Evolutionary conservation across 805 yeast genomes (phyloP).

Genomic region (Lipomyces sp.): DNA sequence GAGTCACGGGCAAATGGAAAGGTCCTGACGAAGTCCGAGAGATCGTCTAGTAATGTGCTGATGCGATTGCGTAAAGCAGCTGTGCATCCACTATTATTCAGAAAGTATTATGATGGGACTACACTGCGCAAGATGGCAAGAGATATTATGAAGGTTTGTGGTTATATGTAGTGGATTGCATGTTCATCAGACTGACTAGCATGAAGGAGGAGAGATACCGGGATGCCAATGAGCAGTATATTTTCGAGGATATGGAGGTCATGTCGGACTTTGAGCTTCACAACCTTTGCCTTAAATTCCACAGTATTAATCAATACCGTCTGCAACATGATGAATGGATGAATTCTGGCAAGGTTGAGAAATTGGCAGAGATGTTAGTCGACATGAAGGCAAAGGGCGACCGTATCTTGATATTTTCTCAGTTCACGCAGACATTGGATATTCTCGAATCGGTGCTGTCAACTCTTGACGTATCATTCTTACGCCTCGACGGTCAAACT

Average conservation of each 20-base stretch:
- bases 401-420: slow-evolving; percentile 81
- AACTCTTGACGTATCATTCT: slow-evolving; percentile 65
- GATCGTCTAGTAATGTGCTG: slow-evolving; percentile 67
- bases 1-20: slow-evolving; percentile 44
- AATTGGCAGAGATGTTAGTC: slow-evolving; percentile 62
- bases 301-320: slow-evolving; percentile 61
- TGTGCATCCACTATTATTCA: slow-evolving; percentile 84
- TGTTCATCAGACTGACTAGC: neutral
- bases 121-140: slow-evolving; percentile 69
- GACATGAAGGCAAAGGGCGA: slow-evolving; percentile 60
- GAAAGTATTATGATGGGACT: slow-evolving; percentile 64
- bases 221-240: slow-evolving; percentile 75
- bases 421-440: slow-evolving; percentile 91
- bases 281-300: slow-evolving; percentile 71
- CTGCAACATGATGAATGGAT: slow-evolving; percentile 55
- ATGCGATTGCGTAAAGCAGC: slow-evolving; percentile 93
- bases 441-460: slow-evolving; percentile 78
- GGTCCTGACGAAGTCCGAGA: slow-evolving; percentile 44
- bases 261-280: slow-evolving; percentile 93
- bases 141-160: slow-evolving; percentile 61
- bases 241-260: slow-evolving; percentile 90
- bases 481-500: slow-evolving; percentile 92
- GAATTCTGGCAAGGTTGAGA: slow-evolving; percentile 75
- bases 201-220: slow-evolving; percentile 66
- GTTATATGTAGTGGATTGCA: neutral